Evolutionary conservation across 257 asterid species (phyloP), one percentile per base, ranked within the genome.

Genomic region (Plantago elongata): DNA sequence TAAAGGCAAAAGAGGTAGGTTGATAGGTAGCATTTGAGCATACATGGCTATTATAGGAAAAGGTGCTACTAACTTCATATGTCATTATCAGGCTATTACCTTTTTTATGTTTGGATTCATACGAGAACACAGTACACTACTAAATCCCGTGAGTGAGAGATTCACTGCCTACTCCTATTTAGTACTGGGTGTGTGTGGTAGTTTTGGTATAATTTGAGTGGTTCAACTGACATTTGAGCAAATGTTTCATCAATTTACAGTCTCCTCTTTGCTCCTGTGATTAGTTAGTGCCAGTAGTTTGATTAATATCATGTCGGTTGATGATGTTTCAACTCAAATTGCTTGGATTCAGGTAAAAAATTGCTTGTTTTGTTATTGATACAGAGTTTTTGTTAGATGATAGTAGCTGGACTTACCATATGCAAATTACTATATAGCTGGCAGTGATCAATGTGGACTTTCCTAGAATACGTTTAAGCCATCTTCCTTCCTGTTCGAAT

Each of bases 41-140:
- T 34, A 34, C 40, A 34, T 34, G 40, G 40, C 8, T 7, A 34
- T 34, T 34, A 5, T 34, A 34, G 40, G 40, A 34, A 34, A 1
- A 34, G 1, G 40, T 34, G 40, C 40, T 34, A 22, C 27, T 34
- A 70, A 70, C 73, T 61, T 4, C 40, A 51, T 47, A 46, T 60
- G 48, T 63, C 65, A 8, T 51, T 69, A 47, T 66, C 65, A n/a
- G 37, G 29, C 45, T 44, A 47, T 55, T 34, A 59, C 57, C 13
- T 29, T 15, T 51, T 34, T 34, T 7, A 34, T 34, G 40, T 34
- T 34, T 34, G 40, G 40, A 34, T 34, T 5, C 7, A 34, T 34
- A 34, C 40, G 27, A 22, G 1, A 22, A 1, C 3, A 34, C 40
- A 7, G 40, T 34, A 34, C 40, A 34, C 5, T 34, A 34, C 58